Percentiles rank a stretch among this genome's conserved stretches.
These are phyloP conservation scores for Ajuga chamaepitys DNA, from an alignment of 257 asterid species.

Conservation along the genomic window DNA sequence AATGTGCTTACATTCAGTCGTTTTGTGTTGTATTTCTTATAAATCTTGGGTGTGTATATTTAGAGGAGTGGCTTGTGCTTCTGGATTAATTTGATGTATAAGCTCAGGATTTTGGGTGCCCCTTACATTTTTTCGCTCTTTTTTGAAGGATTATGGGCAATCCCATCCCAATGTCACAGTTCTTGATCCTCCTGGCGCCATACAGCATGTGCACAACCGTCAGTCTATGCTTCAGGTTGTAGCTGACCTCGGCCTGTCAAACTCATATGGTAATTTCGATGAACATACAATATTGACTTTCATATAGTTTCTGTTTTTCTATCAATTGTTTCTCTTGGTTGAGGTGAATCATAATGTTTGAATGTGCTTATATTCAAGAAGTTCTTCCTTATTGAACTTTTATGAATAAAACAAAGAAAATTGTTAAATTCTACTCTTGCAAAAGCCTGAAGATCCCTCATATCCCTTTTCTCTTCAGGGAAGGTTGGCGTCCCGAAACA, in stretches of 20 bases:
- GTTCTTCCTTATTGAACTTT: background rate
- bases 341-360: background rate
- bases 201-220: slow-evolving; percentile 73
- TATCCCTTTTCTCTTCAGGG: slow-evolving; percentile 33
- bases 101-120: background rate
- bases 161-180: slow-evolving; percentile 92
- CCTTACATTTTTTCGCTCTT: slow-evolving; percentile 6
- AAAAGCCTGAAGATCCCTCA: background rate
- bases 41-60: background rate
- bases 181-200: slow-evolving; percentile 98
- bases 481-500: slow-evolving; percentile 86
- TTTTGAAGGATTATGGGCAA: slow-evolving; percentile 68
- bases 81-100: background rate
- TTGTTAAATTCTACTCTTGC: background rate
- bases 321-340: background rate
- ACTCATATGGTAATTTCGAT: slow-evolving; percentile 49
- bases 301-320: background rate
- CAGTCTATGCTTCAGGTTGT: slow-evolving; percentile 97
- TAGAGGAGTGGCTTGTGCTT: slow-evolving; percentile 22
- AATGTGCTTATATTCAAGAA: background rate
- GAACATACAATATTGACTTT: slow-evolving; percentile 9
- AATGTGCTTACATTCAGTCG: background rate
- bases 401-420: background rate
- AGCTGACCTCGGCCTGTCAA: slow-evolving; percentile 71
- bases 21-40: background rate